Evolutionary conservation across 2,329 filamentous ascomycete species (phyloP).

Genomic region (Chaetomium sp.): DNA sequence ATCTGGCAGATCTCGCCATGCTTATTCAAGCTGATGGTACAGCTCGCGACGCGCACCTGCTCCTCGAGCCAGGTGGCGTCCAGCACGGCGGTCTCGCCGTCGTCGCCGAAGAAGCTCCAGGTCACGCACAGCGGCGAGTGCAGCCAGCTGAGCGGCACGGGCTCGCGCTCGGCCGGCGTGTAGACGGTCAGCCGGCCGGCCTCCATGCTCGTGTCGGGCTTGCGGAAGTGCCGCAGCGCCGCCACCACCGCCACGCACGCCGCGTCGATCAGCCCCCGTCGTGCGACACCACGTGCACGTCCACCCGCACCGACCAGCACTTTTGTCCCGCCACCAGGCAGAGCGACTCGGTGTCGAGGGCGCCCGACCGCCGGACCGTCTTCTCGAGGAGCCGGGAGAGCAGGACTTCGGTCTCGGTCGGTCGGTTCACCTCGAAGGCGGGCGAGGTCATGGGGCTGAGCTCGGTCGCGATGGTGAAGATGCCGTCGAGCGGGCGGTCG

Average conservation of each 20-base stretch:
- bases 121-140: conserved; percentile 92
- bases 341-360: conserved; percentile 91
- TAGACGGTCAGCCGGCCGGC: conserved; percentile 85
- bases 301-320: conserved; percentile 87
- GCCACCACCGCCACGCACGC: conserved; percentile 86
- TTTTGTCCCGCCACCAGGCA: conserved; percentile 90
- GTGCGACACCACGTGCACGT: conserved; percentile 87
- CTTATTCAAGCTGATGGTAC: conserved; percentile 83
- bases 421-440: conserved; percentile 82
- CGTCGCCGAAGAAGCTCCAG: conserved; percentile 78
- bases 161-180: conserved; percentile 81
- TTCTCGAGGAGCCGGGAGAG: conserved; percentile 90
- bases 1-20: conserved; percentile 91
- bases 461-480: conserved; percentile 90
- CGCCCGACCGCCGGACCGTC: conserved; percentile 86
- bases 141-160: conserved; percentile 85
- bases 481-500: conserved; percentile 91
- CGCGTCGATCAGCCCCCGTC: conserved; percentile 90
- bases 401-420: conserved; percentile 80
- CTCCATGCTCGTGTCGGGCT: conserved; percentile 84
- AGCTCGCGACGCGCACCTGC: conserved; percentile 70
- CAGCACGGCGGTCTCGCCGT: conserved; percentile 70
- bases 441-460: conserved; percentile 91
- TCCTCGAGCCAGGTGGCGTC: conserved; percentile 76
- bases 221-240: conserved; percentile 85